These are phyloP conservation scores for Plasmodium yoelii DNA, from an alignment of 169 alveolate species.

Conservation along the genomic window DNA sequence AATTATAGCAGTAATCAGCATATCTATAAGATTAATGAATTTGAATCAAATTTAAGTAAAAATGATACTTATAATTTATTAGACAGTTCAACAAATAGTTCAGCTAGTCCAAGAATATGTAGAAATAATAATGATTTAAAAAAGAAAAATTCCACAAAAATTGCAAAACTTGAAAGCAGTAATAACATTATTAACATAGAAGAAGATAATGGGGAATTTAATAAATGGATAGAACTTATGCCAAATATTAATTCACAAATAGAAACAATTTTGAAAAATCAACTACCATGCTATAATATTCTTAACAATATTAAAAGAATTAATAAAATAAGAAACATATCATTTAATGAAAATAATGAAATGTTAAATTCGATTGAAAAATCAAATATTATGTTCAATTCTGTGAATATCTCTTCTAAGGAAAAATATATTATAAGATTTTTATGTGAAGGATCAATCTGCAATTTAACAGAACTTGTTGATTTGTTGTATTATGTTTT, in stretches of 20 bases:
- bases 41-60: constrained; percentile 6
- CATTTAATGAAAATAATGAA: constrained; percentile 44
- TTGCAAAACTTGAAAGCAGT: constrained; percentile 37
- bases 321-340: constrained; percentile 41
- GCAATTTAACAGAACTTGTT: constrained; percentile 37
- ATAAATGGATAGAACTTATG: constrained; percentile 48
- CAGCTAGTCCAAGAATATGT: constrained; percentile 35
- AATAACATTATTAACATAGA: constrained; percentile 9
- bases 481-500: constrained; percentile 48
- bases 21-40: neutral
- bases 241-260: constrained; percentile 41
- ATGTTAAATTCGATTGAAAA: constrained; percentile 51
- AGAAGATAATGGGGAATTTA: constrained; percentile 33
- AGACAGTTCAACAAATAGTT: constrained; percentile 56
- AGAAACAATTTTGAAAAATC: constrained; percentile 28
- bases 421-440: constrained; percentile 62
- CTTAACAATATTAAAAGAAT: constrained; percentile 53
- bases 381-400: constrained; percentile 60
- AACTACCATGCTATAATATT: constrained; percentile 59
- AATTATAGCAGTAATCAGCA: neutral
- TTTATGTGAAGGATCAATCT: constrained; percentile 54
- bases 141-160: constrained; percentile 48
- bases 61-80: constrained; percentile 1
- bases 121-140: constrained; percentile 46
- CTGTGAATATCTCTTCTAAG: constrained; percentile 25